A percentile compares a stretch with the other conserved stretches of the same genome.
Evolutionary conservation across 331 rosid genomes (phyloP).

Genomic region (Pyrus hybrid): DNA sequence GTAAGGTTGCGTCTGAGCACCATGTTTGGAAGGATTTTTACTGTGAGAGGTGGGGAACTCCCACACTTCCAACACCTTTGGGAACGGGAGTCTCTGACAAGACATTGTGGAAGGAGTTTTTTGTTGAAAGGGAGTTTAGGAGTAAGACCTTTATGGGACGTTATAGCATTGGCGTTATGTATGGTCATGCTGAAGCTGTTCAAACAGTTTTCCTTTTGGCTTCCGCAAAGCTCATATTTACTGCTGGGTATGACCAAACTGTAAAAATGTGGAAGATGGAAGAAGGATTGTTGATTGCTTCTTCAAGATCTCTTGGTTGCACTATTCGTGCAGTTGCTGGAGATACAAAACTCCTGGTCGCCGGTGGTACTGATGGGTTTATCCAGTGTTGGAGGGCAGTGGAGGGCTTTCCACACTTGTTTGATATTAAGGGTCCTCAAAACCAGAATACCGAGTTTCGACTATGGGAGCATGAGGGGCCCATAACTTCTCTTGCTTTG

Average conservation of each 20-base stretch:
- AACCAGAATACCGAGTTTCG: constrained; percentile 49
- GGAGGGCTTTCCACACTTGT: constrained; percentile 64
- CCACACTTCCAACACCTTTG: constrained; percentile 26
- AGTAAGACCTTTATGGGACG: constrained; percentile 92
- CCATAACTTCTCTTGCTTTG: constrained; percentile 77
- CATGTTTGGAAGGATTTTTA: constrained; percentile 94
- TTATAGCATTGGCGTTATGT: constrained; percentile 58
- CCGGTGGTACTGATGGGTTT: constrained; percentile 89
- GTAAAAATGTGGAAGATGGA: constrained; percentile 92
- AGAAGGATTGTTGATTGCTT: constrained; percentile 69
- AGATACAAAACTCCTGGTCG: constrained; percentile 55
- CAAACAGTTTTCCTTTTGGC: constrained; percentile 71
- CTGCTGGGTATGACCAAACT: constrained; percentile 87
- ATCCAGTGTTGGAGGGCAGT: constrained; percentile 87
- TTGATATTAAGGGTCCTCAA: constrained; percentile 57
- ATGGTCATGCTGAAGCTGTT: constrained; percentile 84
- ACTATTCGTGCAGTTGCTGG: constrained; percentile 94
- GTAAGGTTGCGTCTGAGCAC: constrained; percentile 67
- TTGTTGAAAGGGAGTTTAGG: constrained; percentile 91
- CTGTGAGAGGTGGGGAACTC: constrained; percentile 89
- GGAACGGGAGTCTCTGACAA: constrained; percentile 41
- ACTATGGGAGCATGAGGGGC: constrained; percentile 95
- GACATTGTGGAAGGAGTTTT: constrained; percentile 76
- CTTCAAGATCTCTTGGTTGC: constrained; percentile 77
- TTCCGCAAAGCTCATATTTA: constrained; percentile 73